Base-by-base conservation (phyloP, 225 moss, liverwort and hornwort genomes). In the Marchantia polymorpha region DNA sequence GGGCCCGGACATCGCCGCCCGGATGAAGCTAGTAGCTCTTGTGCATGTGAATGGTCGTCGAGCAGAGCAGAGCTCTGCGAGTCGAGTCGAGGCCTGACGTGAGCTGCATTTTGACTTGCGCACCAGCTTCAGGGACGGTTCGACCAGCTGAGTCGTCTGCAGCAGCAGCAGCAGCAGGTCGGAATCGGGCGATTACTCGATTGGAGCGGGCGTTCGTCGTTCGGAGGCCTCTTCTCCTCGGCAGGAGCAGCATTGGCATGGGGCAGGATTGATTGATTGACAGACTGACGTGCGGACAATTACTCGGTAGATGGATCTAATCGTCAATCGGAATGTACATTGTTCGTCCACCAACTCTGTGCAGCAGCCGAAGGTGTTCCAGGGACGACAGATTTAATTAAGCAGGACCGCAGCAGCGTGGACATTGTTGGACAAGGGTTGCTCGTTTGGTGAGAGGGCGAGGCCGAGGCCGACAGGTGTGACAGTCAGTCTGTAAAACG, bases 211-310 rank as follows among this genome's bases (percentile, higher is more conserved):
- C 10, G 12, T 30, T 29, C 0, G 30, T 31, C 10, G 12, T 30
- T 29, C 30, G n/a, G 25, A 67, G n/a, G 30, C n/a, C 16, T 61
- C 22, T n/a, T 23, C 22, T 61, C n/a, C 1, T 61, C 65, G 19
- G 29, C 65, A 29, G 17, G 27, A 23, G n/a, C 67, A 67, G 29
- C 67, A 67, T 67, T 67, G 67, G 29, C 61, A 65, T 65, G 65
- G 69, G 69, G 46, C 69, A 69, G 69, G 47, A 39, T 69, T 69
- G n/a, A n/a, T n/a, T n/a, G n/a, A n/a, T n/a, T n/a, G n/a, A n/a
- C n/a, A n/a, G n/a, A n/a, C n/a, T n/a, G 20, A 16, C 19, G 15
- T 17, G 47, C 15, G 69, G 46, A 26, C 20, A 69, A 73, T 29
- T 73, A 14, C 16, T 12, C 52, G 27, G 22, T 14, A 6, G 52